These are phyloP conservation scores for Echinosophora koreensis DNA, from an alignment of 306 rosid genomes.

Conservation along the genomic window DNA sequence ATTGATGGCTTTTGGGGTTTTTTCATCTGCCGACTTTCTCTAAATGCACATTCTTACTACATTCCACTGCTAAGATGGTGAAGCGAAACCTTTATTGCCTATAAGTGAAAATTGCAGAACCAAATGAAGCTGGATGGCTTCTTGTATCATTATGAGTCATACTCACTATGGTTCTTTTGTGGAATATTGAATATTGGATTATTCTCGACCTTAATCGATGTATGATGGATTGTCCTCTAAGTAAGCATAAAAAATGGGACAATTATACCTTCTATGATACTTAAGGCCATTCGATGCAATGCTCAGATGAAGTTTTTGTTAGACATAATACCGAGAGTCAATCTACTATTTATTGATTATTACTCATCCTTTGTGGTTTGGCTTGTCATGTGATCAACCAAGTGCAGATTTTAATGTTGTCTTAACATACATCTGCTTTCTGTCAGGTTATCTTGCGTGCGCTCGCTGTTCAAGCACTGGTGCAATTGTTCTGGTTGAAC, in stretches of 20 bases:
- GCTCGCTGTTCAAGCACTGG: conserved; percentile 95
- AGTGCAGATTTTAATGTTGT: conserved; percentile 14
- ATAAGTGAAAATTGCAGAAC: neutral
- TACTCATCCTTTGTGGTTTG: neutral
- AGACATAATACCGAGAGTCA: neutral
- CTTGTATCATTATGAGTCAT: neutral
- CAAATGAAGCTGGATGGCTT: conserved; percentile 17
- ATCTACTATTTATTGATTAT: neutral
- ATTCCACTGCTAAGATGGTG: neutral
- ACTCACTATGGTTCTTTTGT: conserved; percentile 10
- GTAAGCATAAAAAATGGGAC: neutral
- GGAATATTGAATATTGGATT: neutral
- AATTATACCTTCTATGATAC: conserved; percentile 13
- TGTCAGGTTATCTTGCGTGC: conserved; percentile 89
- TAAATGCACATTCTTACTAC: neutral
- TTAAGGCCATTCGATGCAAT: conserved; percentile 6
- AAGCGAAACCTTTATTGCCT: conserved; percentile 11
- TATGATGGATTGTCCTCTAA: neutral
- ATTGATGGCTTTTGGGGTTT: conserved; percentile 17
- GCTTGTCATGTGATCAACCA: neutral
- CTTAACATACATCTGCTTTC: conserved; percentile 1
- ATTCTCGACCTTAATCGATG: neutral
- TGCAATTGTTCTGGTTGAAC: conserved; percentile 74
- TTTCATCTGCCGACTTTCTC: conserved; percentile 1
- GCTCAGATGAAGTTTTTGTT: neutral